Base-by-base conservation (phyloP, 1,284 basidiomycete species). In the Hemileia vastatrix region DNA sequence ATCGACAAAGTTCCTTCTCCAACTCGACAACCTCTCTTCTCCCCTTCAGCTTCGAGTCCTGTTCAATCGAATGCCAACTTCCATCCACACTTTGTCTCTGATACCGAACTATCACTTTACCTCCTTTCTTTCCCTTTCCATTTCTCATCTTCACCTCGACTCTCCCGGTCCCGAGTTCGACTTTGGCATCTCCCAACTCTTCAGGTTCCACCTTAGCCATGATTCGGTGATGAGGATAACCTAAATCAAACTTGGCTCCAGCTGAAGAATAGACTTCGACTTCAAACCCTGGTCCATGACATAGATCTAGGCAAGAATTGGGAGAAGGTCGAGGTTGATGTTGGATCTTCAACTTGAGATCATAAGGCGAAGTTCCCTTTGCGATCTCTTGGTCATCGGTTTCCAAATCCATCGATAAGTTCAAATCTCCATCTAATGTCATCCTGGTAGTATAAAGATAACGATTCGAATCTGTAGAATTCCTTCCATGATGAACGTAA, bases 401-500 rank as follows among this genome's bases (percentile, higher is more conserved):
- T 40, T 40, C 11, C 36, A 40, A 15, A 15, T 40, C 15, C 36
- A 40, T 40, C 11, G 36, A 11, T 15, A 40, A 15, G 36, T 40
- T 40, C 36, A 40, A 40, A 40, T 9, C 36, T 40, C 36, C 36
- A 40, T 40, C 36, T 21, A 40, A 33, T 51, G 43, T 40, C 56
- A 11, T n/a, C 15, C 53, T 36, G 11, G 55, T 57, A 23, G 55
- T 57, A 31, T 57, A 57, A 11, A 57, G 18, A 19, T n/a, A 43
- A 4, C 55, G 6, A 48, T 48, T 40, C 8, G 24, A 24, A 11
- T 11, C n/a, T 6, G 24, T 50, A n/a, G 40, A 48, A 54, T 57
- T 57, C 19, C 55, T 43, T 50, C 43, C 55, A 6, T 57, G 55
- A 51, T 57, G 55, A 23, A 57, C 55, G 33, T 57, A 57, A n/a